phyloP scores from a whole-genome alignment of 2,329 filamentous ascomycete species.

The Erysiphe pisi region DNA sequence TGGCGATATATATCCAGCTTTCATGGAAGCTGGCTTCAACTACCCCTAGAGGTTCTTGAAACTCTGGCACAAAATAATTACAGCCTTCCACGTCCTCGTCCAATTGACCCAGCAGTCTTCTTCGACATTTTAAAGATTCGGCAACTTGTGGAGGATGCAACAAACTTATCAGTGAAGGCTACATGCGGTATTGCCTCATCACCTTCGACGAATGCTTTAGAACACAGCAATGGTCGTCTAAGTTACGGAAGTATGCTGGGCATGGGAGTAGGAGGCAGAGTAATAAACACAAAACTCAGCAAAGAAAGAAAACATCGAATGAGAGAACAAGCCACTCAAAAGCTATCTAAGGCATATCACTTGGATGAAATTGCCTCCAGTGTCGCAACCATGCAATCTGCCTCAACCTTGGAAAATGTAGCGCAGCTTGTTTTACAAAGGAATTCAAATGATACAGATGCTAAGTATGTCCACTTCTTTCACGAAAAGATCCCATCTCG shows the following conservation, averaged over 20 bases:
- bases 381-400: constrained; percentile 72
- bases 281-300: constrained; percentile 56
- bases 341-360: constrained; percentile 65
- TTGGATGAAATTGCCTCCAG: constrained; percentile 75
- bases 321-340: constrained; percentile 67
- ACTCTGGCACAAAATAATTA: constrained; percentile 70
- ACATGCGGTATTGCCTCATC: constrained; percentile 61
- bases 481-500: constrained; percentile 77
- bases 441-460: constrained; percentile 57
- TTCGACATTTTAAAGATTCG: constrained; percentile 78
- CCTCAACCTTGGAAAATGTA: constrained; percentile 66
- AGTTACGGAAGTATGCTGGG: constrained; percentile 45
- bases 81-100: constrained; percentile 61
- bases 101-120: constrained; percentile 69
- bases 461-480: constrained; percentile 85
- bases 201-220: constrained; percentile 47
- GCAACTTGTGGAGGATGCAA: constrained; percentile 67
- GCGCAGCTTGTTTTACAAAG: constrained; percentile 61
- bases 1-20: constrained; percentile 79
- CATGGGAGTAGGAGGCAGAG: constrained; percentile 47
- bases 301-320: constrained; percentile 67
- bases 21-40: constrained; percentile 71
- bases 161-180: constrained; percentile 64
- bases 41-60: constrained; percentile 68
- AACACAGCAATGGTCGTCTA: constrained; percentile 43